Base-by-base conservation (phyloP, 148 eudicot species). In the Vaccinium darrowii region DNA sequence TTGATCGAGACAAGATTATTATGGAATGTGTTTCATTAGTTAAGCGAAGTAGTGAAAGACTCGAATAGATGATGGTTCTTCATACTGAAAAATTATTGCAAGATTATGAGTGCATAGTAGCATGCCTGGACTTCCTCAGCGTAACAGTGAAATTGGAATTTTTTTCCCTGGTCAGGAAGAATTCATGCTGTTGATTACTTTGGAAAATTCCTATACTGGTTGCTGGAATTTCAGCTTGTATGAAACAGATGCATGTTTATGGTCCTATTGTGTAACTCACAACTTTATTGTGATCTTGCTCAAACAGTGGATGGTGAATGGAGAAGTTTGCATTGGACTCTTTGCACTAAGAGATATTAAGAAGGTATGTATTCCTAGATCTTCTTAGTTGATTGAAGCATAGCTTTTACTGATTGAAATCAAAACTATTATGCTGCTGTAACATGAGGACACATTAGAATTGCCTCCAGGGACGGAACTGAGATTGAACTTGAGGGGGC, bases 281-380 rank as follows among this genome's bases (percentile, higher is more conserved):
- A 7, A 69, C 18, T 27, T 27, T 27, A 67, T 69, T 79, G 33
- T 78, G 58, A 67, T 51, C 84, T 39, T 86, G 77, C 82, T 84
- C 79, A 84, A 86, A 86, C 95, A 96, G 99, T 97, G 99, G 99
- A 95, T 97, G 89, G 99, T 97, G 75, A 95, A 97, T 90, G 99
- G 99, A 84, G 99, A 97, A 87, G 95, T 97, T 83, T 97, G 98
- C 85, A 86, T 95, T 89, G 99, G 99, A 84, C 94, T 97, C 30
- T 97, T 97, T 92, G 95, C 99, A 72, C 23, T 91, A 79, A 91
- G 91, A 91, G 89, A 90, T 85, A 93, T 97, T 79, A 93, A 91
- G 84, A 92, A 94, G 99, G 99, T 96, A 91, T 14, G 89, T 11
- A 71, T 43, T 15, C 75, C 71, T 30, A 36, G 84, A 65, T 73